These are phyloP conservation scores for Saccharomycopsis microspora DNA, from an alignment of 805 yeast genomes.

Conservation along the genomic window DNA sequence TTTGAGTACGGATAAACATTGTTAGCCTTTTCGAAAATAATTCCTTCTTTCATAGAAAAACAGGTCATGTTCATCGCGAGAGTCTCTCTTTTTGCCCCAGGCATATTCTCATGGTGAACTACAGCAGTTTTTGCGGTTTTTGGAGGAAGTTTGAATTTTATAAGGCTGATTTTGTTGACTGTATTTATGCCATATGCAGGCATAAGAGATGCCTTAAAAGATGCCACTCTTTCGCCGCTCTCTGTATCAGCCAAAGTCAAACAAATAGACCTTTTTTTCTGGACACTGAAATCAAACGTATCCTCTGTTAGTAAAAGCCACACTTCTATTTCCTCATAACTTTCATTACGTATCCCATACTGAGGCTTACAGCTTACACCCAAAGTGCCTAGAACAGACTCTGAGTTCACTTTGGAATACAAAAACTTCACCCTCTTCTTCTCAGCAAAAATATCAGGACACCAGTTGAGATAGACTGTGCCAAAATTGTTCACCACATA, in stretches of 20 bases:
- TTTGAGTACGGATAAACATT: slow-evolving; percentile 18
- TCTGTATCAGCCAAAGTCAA: slow-evolving; percentile 21
- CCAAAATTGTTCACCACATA: slow-evolving; percentile 30
- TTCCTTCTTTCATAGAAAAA: neutral
- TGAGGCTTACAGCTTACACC: slow-evolving; percentile 30
- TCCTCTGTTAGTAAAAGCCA: slow-evolving; percentile 34
- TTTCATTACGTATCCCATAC: slow-evolving; percentile 27
- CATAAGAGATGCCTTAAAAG: slow-evolving; percentile 4
- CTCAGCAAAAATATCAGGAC: slow-evolving; percentile 24
- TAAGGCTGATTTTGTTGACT: slow-evolving; percentile 27
- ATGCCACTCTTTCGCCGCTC: slow-evolving; percentile 24
- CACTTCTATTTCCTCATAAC: slow-evolving; percentile 22
- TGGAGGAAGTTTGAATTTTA: slow-evolving; percentile 24
- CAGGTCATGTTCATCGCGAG: slow-evolving; percentile 3
- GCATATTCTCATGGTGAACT: neutral
- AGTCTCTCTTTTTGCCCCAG: neutral
- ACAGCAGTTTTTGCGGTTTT: slow-evolving; percentile 23
- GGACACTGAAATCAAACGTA: slow-evolving; percentile 3
- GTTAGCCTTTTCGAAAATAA: slow-evolving; percentile 24
- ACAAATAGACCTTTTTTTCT: slow-evolving; percentile 15
- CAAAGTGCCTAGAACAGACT: slow-evolving; percentile 1
- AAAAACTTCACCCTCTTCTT: slow-evolving; percentile 23
- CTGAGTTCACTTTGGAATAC: slow-evolving; percentile 11
- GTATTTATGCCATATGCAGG: slow-evolving; percentile 17
- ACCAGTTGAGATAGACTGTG: slow-evolving; percentile 59